Conservation (phyloP, 768 basidiomycete genomes). For the Lactarius hengduanensis region DNA sequence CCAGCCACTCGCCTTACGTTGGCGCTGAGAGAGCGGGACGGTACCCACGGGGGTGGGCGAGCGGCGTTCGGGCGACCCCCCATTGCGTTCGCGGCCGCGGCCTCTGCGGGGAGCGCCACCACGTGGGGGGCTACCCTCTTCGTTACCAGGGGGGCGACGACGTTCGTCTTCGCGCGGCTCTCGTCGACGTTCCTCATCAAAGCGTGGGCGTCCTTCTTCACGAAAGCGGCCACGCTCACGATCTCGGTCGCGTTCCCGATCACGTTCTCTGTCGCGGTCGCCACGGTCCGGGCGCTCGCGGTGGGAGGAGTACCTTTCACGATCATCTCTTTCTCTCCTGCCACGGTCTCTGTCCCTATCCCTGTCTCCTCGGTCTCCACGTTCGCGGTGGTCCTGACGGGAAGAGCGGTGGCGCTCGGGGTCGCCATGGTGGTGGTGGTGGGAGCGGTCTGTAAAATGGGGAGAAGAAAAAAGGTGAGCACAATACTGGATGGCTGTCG, state of each 20-base stretch:
- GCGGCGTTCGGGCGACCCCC: conserved; percentile 73
- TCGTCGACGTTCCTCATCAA: conserved; percentile 43
- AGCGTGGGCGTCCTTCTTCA: conserved; percentile 31
- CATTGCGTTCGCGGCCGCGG: conserved; percentile 50
- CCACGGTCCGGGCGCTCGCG: conserved; percentile 39
- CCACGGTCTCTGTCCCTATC: conserved; percentile 38
- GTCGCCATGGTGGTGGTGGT: conserved; percentile 31
- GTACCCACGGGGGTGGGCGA: conserved; percentile 90
- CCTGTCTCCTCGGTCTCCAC: conserved; percentile 34
- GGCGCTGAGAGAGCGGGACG: conserved; percentile 78
- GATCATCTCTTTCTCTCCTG: conserved; percentile 29
- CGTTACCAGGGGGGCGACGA: conserved; percentile 30
- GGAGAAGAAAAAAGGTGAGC: conserved; percentile 26
- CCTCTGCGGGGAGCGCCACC: conserved; percentile 43
- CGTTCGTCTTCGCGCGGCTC: conserved; percentile 41
- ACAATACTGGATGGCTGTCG: conserved; percentile 23
- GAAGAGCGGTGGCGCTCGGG: conserved; percentile 32
- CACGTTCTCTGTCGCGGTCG: conserved; percentile 38
- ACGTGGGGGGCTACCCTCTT: conserved; percentile 38
- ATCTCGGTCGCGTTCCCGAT: conserved; percentile 46
- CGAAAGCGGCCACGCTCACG: conserved; percentile 49
- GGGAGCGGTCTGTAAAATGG: conserved; percentile 28
- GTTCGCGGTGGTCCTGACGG: conserved; percentile 33
- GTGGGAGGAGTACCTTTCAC: conserved; percentile 32
- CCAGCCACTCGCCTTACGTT: conserved; percentile 91